phyloP scores from a whole-genome alignment of 192 early-diverging fungal genomes.

The Rhizophagus sp. region DNA sequence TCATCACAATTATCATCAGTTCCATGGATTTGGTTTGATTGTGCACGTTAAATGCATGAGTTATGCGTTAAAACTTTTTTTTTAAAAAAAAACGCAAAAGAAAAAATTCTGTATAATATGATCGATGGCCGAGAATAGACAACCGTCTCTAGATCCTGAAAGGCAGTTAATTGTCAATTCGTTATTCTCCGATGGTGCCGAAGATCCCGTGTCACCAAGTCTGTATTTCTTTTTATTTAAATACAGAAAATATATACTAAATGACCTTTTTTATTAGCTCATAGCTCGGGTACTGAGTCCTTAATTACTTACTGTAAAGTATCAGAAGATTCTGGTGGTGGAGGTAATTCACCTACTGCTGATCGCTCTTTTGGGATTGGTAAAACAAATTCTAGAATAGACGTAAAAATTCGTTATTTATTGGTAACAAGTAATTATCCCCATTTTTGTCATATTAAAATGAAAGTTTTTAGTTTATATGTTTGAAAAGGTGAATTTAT shows the following conservation, averaged over 20 bases:
- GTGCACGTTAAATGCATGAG: no score
- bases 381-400: slow-evolving; percentile 37
- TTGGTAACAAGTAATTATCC: slow-evolving; percentile 46
- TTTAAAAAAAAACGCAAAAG: no score
- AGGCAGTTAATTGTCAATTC: slow-evolving; percentile 27
- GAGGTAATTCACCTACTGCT: slow-evolving; percentile 34
- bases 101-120: not conserved
- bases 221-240: not conserved
- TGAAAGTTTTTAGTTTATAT: not conserved
- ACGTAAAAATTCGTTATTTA: slow-evolving; percentile 54
- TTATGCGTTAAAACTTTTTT: no score
- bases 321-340: slow-evolving; percentile 46
- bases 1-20: no score
- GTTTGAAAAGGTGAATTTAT: not conserved
- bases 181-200: not conserved
- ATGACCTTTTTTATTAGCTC: not conserved
- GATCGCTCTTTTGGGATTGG: slow-evolving; percentile 29
- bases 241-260: not conserved
- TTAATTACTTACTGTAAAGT: slow-evolving; percentile 53
- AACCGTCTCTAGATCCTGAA: slow-evolving; percentile 7
- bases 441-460: no score
- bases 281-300: slow-evolving; percentile 20
- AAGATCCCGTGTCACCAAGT: slow-evolving; percentile 19
- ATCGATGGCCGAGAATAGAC: slow-evolving; percentile 24
- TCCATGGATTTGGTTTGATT: no score